phyloP scores from a whole-genome alignment of 306 rosid species.

The Begonia masoniana region DNA sequence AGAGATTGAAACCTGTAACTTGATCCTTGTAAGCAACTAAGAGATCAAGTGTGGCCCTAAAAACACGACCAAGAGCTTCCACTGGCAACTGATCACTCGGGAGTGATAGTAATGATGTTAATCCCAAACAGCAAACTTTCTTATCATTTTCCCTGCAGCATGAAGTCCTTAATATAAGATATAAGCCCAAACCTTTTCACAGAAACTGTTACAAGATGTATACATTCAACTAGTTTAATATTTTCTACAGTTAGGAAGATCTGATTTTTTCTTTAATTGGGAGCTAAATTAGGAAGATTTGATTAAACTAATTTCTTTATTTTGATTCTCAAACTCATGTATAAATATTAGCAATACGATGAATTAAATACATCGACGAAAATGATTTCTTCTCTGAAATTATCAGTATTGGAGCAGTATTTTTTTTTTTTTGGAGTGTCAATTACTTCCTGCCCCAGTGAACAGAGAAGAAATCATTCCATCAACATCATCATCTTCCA shows the following conservation, averaged over 20 bases:
- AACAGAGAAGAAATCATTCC: no score
- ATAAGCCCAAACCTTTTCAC: constrained; percentile 5
- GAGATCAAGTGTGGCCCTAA: constrained; percentile 81
- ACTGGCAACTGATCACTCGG: constrained; percentile 66
- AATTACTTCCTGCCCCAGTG: no score
- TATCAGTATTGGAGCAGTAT: no score
- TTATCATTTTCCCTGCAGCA: constrained; percentile 81
- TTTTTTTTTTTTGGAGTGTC: no score
- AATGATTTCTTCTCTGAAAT: no score
- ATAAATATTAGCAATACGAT: no score
- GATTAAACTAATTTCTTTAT: neutral
- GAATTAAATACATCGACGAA: no score
- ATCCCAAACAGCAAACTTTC: constrained; percentile 91
- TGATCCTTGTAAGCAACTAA: constrained; percentile 83
- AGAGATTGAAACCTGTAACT: constrained; percentile 57
- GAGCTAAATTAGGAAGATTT: neutral
- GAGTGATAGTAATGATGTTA: constrained; percentile 66
- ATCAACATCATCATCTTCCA: no score
- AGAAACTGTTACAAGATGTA: neutral
- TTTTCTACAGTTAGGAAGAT: no score
- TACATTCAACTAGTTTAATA: no score
- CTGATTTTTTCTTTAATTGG: no score
- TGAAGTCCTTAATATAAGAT: constrained; percentile 3
- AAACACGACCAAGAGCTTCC: constrained; percentile 84
- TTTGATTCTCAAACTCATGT: no score